A percentile compares a stretch with the other conserved stretches of the same genome.
Conservation (phyloP, 768 basidiomycete species). For the Daedaleopsis sinensis region DNA sequence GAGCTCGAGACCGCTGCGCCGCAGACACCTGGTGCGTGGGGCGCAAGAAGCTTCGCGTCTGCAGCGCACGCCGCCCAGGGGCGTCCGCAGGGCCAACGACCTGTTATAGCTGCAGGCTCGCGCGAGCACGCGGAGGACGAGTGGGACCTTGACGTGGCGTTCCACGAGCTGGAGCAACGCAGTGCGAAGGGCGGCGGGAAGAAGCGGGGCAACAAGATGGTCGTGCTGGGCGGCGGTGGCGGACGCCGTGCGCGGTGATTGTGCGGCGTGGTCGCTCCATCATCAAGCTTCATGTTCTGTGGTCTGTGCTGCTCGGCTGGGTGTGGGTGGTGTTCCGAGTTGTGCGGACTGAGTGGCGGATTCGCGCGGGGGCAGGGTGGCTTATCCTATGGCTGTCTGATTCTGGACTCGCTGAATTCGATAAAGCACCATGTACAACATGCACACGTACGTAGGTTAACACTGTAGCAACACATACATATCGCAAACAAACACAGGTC, state of each 20-base stretch:
- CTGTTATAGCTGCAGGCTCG: conserved; percentile 29
- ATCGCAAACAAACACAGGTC: conserved; percentile 4
- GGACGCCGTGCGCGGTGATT: conserved; percentile 38
- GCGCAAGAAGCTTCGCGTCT: conserved; percentile 79
- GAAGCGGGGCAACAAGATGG: conserved; percentile 64
- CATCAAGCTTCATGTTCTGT: too few relatives aligned
- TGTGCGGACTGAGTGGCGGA: background rate
- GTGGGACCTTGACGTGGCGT: conserved; percentile 78
- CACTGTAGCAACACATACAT: conserved; percentile 20
- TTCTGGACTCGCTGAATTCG: background rate
- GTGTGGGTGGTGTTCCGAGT: background rate
- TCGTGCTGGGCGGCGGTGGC: conserved; percentile 71
- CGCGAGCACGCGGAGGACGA: conserved; percentile 54
- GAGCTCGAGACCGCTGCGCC: background rate
- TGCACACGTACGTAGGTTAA: conserved; percentile 8
- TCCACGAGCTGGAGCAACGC: conserved; percentile 77
- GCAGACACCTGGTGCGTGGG: conserved; percentile 65
- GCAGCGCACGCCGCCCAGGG: conserved; percentile 46
- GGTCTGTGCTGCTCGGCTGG: too few relatives aligned
- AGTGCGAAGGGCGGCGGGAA: conserved; percentile 47
- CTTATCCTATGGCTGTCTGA: conserved; percentile 1
- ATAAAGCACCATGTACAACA: conserved; percentile 7
- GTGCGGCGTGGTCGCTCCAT: background rate
- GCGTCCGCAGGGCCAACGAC: conserved; percentile 12
- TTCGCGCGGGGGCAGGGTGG: background rate